Evolutionary conservation across 176 grass and related monocot species (phyloP).

Genomic region (Oryza brachyantha): DNA sequence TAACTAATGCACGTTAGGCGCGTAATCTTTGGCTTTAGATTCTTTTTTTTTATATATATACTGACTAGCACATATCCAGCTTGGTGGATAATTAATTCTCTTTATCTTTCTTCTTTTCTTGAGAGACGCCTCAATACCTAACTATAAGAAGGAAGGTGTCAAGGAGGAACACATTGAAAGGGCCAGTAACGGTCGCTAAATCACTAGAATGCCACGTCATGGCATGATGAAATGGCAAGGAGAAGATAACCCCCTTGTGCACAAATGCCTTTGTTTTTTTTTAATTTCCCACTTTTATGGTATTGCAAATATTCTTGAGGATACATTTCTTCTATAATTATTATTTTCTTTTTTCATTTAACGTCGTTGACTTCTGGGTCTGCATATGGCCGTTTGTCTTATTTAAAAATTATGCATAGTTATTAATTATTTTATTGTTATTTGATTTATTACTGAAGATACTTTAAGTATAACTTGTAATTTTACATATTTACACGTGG

Average conservation of each 20-base stretch:
- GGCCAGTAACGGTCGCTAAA: not conserved
- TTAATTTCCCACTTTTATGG: no score
- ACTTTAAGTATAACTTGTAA: no score
- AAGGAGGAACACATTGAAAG: not conserved
- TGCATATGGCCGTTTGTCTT: no score
- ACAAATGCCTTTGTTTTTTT: not conserved
- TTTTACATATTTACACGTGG: no score
- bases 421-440: no score
- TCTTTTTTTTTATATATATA: no score
- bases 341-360: no score
- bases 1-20: conserved; percentile 28
- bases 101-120: not conserved
- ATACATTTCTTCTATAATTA: not conserved
- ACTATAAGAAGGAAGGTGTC: not conserved
- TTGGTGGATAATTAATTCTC: not conserved
- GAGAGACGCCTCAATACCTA: not conserved
- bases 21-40: conserved; percentile 37
- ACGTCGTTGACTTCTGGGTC: no score
- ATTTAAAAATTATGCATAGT: no score
- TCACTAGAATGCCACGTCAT: not conserved
- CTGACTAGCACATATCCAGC: not conserved
- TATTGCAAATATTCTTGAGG: no score
- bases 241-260: not conserved
- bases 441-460: no score
- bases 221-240: not conserved